Evolutionary conservation across 1,139 yeast species (phyloP), one percentile per base, ranked within the genome.

Genomic region (Diutina siamensis): DNA sequence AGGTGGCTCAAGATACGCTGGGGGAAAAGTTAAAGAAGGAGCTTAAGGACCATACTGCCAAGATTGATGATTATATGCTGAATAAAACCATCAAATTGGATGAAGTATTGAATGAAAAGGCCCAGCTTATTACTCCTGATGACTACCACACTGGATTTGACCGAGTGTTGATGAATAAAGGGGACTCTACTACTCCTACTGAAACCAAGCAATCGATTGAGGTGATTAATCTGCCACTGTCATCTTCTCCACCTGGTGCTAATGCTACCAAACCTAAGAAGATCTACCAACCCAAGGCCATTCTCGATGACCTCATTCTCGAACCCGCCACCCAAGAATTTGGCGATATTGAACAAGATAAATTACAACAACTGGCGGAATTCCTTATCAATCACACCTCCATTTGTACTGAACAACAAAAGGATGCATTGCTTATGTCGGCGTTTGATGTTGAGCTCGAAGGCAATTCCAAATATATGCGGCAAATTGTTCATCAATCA

Each of bases 71-170:
- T 35, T 83, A 83, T 8, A 68, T 80, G 49, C 64, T 66, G 21
- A 79, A 78, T 50, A 83, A 79, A 45, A 68, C 75, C 38, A 72
- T 74, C 40, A 82, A 79, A 55, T 67, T 88, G 55, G 78, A 75
- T 44, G 78, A 77, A 35, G 68, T 92, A 48, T 72, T 77, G 53
- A 73, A 78, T 53, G 95, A 89, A 57, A 83, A 86, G 55, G 71
- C 80, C 10, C 61, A 69, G 49, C 83, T 86, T 57, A 89, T 92
- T 51, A 80, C 94, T 4, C 82, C 94, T 48, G 97, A 88, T 19
- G 98, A 92, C 61, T 74, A 88, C 36, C 94, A 80, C 53, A 87
- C 94, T n/a, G 98, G 97, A 0, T 92, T 87, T 68, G 95, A 89
- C 58, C 75, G 86, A 27, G 83, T 95, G 0, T 76, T 86, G 55